Evolutionary conservation across 2,329 filamentous ascomycete genomes (phyloP), one percentile per base, ranked within the genome.

Genomic region (Cladosporium sp.): DNA sequence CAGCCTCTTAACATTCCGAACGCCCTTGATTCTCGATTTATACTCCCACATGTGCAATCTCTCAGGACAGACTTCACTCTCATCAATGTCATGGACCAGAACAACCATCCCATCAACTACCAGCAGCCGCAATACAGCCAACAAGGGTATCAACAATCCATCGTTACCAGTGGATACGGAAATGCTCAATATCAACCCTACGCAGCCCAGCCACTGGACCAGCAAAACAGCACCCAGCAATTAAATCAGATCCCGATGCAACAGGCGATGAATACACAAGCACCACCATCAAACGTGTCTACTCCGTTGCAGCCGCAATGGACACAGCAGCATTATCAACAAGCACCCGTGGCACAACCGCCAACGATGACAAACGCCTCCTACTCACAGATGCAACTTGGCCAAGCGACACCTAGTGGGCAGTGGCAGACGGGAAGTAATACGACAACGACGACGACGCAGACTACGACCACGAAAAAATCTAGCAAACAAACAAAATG

Each of bases 401-500:
- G 8, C 22, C 36, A 44, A 9, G 32, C 18, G 12, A 30, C 19
- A 13, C 32, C 49, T 9, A 36, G 11, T 41, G 2, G 22, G 15
- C 34, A 20, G 17, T 37, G 30, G 47, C 30, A 38, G 30, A 38
- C 39, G n/a, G n/a, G n/a, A n/a, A n/a, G n/a, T 29, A 11, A 19
- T 9, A 40, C 43, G 12, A 36, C 50, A 12, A 52, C 43, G 2
- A 47, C 50, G 11, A 52, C 34, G 2, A 51, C 34, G 3, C 47
- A 19, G n/a, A 45, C 50, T 4, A 48, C 51, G 7, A 50, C 51
- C 6, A 53, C 44, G 7, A 49, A 32, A 18, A 49, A 27, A 4
- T 51, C 41, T n/a, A 18, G 8, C 13, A 39, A 38, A 7, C 22
- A 32, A 12, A 37, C 13, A 9, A 12, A 51, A 29, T 18, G n/a